Evolutionary conservation across 75 land plant genomes (phyloP), one percentile per base, ranked within the genome.

Genomic region (Cunninghamia lanceolata): DNA sequence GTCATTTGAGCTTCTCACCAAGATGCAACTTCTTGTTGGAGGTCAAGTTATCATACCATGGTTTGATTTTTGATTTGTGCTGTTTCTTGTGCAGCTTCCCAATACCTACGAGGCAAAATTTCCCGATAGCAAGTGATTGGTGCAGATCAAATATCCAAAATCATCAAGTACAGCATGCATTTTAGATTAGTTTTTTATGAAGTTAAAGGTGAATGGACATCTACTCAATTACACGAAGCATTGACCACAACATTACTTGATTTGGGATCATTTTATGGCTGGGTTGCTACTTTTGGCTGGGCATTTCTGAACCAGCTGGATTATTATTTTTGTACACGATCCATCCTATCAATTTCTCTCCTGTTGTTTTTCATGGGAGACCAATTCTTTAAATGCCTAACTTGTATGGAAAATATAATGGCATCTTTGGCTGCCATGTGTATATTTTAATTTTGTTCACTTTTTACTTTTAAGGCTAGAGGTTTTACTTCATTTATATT

Each of bases 91-190:
- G 87, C 92, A 91, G 92, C 88, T 87, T 47, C 35, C 87, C 25
- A 79, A 32, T 19, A 84, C 34, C 10, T 91, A 91, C n/a, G 92
- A 91, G 85, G 88, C 84, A 10, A 91, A 90, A 88, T 91, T 91
- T 85, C 92, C 91, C 9, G 91, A 89, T 25, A 91, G 92, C 89
- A 89, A 79, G 83, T 89, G 35, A 63, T 50, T 40, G 10, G 32
- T 2, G 66, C 30, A 32, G 34, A 73, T 2, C 16, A 73, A 32
- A 73, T 73, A 63, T 73, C 16, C 32, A 9, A 73, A 73, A 32
- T 34, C 10, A 73, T 73, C 75, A 32, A 32, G 14, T 0, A 34
- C n/a, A 30, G n/a, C 73, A 54, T 54, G 19, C 19, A 17, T 73
- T 32, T 32, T 73, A 32, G 75, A 10, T 73, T 30, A 73, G 36